Conservation (phyloP, 2,329 filamentous ascomycete genomes). For the Fusarium bulbicola region DNA sequence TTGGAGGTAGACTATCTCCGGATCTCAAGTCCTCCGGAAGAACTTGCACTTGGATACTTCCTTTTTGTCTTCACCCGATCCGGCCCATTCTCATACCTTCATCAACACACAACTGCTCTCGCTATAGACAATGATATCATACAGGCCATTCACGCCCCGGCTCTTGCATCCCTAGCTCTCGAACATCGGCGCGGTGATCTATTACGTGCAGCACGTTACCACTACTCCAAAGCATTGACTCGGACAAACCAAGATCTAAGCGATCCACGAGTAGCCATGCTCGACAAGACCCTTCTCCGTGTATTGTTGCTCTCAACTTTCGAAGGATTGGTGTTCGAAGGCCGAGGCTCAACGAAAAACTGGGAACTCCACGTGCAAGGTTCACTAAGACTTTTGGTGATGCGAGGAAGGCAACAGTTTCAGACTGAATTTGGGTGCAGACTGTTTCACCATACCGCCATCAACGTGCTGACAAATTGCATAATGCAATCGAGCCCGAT, state of each 20-base stretch:
- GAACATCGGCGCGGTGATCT: neutral
- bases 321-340: neutral
- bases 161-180: neutral
- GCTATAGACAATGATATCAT: neutral
- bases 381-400: neutral
- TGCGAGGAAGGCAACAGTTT: neutral
- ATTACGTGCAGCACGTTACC: neutral
- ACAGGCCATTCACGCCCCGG: neutral
- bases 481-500: neutral
- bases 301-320: neutral
- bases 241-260: neutral
- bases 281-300: neutral
- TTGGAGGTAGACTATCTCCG: neutral
- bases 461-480: neutral
- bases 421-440: neutral
- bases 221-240: neutral
- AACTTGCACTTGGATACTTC: neutral
- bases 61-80: neutral
- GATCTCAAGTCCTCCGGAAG: neutral
- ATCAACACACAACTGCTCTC: neutral
- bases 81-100: neutral
- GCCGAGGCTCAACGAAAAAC: neutral
- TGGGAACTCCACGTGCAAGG: constrained; percentile 1
- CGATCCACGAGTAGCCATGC: neutral
- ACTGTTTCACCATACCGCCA: neutral